Base-by-base conservation (phyloP, 768 basidiomycete genomes). In the Podaxis mareebaensis region DNA sequence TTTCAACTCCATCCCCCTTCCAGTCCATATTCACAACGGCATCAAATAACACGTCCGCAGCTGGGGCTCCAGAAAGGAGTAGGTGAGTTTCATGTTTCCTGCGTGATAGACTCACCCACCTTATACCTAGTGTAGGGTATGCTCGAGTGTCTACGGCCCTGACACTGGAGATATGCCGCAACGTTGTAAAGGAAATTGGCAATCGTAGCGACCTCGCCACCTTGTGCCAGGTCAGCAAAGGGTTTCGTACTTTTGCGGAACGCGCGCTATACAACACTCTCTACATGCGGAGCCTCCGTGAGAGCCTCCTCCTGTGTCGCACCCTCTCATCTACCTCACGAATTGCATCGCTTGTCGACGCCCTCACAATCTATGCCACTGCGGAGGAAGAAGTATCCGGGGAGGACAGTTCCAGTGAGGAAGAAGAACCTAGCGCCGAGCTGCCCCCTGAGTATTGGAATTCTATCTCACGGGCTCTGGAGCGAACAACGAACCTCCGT, bases 201-300 rank as follows among this genome's bases (percentile, higher is more conserved):
- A 83, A 73, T 67, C 83, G 81, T 54, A 70, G 77, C 67, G 87
- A 89, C 70, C 77, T 90, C 60, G 82, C 81, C 64, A 67, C 77
- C 17, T 80, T 90, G 38, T 87, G 83, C 72, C 76, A 80, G 67
- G 88, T 89, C 26, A 87, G 81, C 64, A 84, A 78, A 68, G 72
- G 73, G 13, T 88, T 89, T 67, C 83, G 79, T 63, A 70, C 70
- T 51, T 83, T 78, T 55, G 85, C 85, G 17, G 86, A 89, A 69
- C 80, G 76, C 52, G 81, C 79, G 3, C 74, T 90, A 3, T 90
- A 90, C 76, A 85, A 82, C 65, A 85, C 83, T 1, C 73, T 90
- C 15, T 77, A 79, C 63, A 71, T 87, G 70, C 74, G 73, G 51
- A 77, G 81, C 61, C 69, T 76, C 36, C 67, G 69, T 58, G 70